Conservation (phyloP, 495 filamentous ascomycete genomes). For the Penicillium subrubescens region DNA sequence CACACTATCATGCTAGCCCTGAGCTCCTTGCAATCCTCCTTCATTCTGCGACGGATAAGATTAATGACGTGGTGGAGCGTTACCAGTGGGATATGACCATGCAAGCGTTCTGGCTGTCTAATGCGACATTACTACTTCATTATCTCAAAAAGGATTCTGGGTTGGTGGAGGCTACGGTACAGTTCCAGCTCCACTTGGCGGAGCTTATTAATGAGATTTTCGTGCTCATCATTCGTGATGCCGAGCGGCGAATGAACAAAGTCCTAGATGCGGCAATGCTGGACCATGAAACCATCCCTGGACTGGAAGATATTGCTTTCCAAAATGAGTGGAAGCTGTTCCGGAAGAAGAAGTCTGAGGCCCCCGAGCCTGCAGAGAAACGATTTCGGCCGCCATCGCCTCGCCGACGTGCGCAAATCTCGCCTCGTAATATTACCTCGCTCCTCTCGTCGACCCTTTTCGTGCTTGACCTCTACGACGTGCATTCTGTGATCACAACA, state of each 20-base stretch:
- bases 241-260: constrained; percentile 97
- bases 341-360: constrained; percentile 85
- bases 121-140: constrained; percentile 90
- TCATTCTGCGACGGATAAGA: constrained; percentile 88
- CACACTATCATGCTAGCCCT: constrained; percentile 90
- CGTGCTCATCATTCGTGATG: constrained; percentile 96
- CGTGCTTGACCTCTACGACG: constrained; percentile 96
- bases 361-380: constrained; percentile 82
- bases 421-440: constrained; percentile 95
- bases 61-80: constrained; percentile 90
- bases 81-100: constrained; percentile 99
- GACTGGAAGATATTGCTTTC: constrained; percentile 93
- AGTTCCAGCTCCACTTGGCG: constrained; percentile 90
- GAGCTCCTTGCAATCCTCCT: constrained; percentile 82
- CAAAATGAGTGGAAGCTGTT: constrained; percentile 99
- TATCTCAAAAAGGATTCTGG: constrained; percentile 95
- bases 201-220: constrained; percentile 99
- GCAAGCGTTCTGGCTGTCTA: constrained; percentile 97
- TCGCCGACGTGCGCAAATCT: constrained; percentile 84
- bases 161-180: constrained; percentile 75
- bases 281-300: constrained; percentile 97
- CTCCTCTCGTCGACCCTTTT: constrained; percentile 95
- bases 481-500: constrained; percentile 93
- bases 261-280: constrained; percentile 90
- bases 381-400: constrained; percentile 94